Base-by-base conservation (phyloP, 2,329 filamentous ascomycete genomes). In the Chrysoporthe cubensis region DNA sequence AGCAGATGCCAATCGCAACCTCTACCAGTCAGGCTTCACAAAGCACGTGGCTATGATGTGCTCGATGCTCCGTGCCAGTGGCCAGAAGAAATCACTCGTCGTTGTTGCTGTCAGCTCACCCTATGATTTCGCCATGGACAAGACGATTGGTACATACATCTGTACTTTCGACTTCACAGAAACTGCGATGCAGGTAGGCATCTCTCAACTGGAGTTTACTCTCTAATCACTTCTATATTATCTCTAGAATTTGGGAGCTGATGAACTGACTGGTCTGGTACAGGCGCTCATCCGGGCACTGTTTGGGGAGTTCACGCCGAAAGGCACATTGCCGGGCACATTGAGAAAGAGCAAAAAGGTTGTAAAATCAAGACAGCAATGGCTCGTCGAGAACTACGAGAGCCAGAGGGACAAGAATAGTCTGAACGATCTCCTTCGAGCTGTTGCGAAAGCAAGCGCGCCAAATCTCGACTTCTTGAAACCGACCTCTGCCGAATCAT, bases 111-210 rank as follows among this genome's bases (percentile, higher is more conserved):
- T 97, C 72, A 97, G 94, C 79, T 97, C 94, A 0, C 95, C 95
- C 0, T 98, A 97, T 78, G 95, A 98, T 77, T 98, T 98, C 77
- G 94, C 93, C 57, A 94, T 95, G 87, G 95, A 98, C 75, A 91
- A 91, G 71, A 89, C 89, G 0, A 95, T 98, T 52, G 92, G 92
- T 6, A 97, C 94, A 0, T 97, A 97, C 74, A 86, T 98, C 52
- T 97, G 95, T 81, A 97, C 94, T 0, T 97, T 96, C 77, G 94
- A 97, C 80, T 97, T 97, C 75, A 97, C 95, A 0, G 95, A 97
- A 74, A 95, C 92, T 8, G 94, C 95, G 21, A 88, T 97, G 81
- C 90, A 91, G 69, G 62, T 64, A 48, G 6, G 57, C 6, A n/a
- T 8, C 9, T 40, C 37, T 58, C 52, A 37, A 18, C 14, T 21